Base-by-base conservation (phyloP, 768 basidiomycete genomes). In the Amanita rimosa region DNA sequence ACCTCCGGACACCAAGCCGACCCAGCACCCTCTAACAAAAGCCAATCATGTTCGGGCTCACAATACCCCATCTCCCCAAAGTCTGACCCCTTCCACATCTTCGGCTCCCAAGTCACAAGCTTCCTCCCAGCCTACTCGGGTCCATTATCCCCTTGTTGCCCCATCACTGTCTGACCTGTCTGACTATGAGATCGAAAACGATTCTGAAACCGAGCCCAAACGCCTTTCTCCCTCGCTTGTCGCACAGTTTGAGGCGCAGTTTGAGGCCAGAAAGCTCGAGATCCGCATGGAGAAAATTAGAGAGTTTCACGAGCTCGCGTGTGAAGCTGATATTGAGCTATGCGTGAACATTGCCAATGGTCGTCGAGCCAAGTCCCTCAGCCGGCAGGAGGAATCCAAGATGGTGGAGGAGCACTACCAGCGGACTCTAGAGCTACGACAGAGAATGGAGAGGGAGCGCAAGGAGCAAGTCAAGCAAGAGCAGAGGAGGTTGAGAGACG, bases 221-320 rank as follows among this genome's bases (percentile, higher is more conserved):
- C 41, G 27, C 10, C 48, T 19, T 3, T 51, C 62, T 48, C 53
- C 67, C 57, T 55, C 57, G 58, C 46, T 59, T 59, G 37, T 63
- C 66, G 42, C 63, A 59, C 34, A 60, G 55, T 24, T 54, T 55
- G 40, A 63, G 27, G 61, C 61, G 7, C 65, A 68, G 8, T 71
- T 72, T 41, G 68, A 69, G 46, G 59, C 60, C 29, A 72, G 67
- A 58, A 74, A 75, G 51, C 67, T 73, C 60, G 59, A 68, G 17
- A 65, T 66, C 2, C 70, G 75, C 46, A 61, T 73, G 51, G 44
- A 62, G 34, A 72, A 76, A 63, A 70, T 78, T 52, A 64, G 69
- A 49, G 62, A 79, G 60, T 72, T 80, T 68, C 66, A 76, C 62
- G 65, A 63, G 51, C 63, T 63, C 29, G 74, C 74, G 13, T 72